A percentile compares a stretch with the other conserved stretches of the same genome.
phyloP scores from a whole-genome alignment of 768 basidiomycete genomes.

The Strobilomyces echinocephalus region DNA sequence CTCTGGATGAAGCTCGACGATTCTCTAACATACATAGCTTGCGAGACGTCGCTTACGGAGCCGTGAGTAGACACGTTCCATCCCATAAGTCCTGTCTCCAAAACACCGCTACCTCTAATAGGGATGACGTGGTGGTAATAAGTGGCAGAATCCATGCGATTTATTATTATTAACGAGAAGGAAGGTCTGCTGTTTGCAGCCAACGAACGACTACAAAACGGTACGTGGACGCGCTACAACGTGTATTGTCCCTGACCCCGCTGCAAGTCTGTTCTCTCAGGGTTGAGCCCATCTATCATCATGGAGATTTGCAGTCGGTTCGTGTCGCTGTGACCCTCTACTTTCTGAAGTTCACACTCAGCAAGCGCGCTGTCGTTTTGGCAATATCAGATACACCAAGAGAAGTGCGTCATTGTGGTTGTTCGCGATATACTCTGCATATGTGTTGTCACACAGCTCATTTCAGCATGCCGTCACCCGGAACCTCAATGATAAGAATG shows the following conservation, averaged over 20 bases:
- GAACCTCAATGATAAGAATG: slow-evolving; percentile 77
- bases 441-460: slow-evolving; percentile 31
- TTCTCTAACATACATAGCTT: slow-evolving; percentile 45
- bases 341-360: slow-evolving; percentile 2
- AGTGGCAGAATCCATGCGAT: neutral
- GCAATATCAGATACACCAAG: slow-evolving; percentile 88
- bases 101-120: neutral
- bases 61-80: slow-evolving; percentile 45
- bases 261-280: slow-evolving; percentile 76
- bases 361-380: slow-evolving; percentile 79
- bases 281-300: slow-evolving; percentile 67
- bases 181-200: slow-evolving; percentile 77
- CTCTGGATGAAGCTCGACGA: neutral
- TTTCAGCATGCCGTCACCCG: slow-evolving; percentile 83
- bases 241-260: slow-evolving; percentile 1
- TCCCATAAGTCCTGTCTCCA: neutral
- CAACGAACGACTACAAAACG: slow-evolving; percentile 89
- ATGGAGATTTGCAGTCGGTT: slow-evolving; percentile 80
- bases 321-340: slow-evolving; percentile 8
- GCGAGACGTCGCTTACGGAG: slow-evolving; percentile 74
- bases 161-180: slow-evolving; percentile 2
- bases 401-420: slow-evolving; percentile 46
- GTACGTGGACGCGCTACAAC: slow-evolving; percentile 42
- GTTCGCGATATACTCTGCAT: neutral
- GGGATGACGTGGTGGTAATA: slow-evolving; percentile 58